Base-by-base conservation (phyloP, 2,329 filamentous ascomycete genomes). In the Clonostachys chloroleuca region DNA sequence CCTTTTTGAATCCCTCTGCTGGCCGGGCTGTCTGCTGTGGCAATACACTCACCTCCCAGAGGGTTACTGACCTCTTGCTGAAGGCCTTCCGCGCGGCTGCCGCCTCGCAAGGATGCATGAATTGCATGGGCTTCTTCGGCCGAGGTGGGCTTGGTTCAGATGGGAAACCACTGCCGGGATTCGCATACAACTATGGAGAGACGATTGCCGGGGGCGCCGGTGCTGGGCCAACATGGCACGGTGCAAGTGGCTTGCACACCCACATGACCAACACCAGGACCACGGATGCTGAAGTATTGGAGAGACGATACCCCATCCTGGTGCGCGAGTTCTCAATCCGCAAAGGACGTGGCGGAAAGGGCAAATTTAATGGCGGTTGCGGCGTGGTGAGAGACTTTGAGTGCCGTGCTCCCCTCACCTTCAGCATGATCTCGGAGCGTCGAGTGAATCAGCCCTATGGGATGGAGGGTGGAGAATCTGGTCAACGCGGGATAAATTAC, bases 361-460 rank as follows among this genome's bases (percentile, higher is more conserved):
- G 87, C 2, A 75, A 79, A 60, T 80, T 86, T 54, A 65, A 67
- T 1, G 87, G 87, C 24, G 87, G 87, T 2, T 81, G 90, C 56
- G 87, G 87, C 12, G 83, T 88, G 0, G 69, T 89, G 1, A 67
- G 87, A 3, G 87, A 91, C 51, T 88, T 91, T 49, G 87, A 92
- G 64, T 89, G 89, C 61, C 73, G 86, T 3, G 82, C 86, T 34
- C 83, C 85, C 0, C 78, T 92, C 5, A 39, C 36, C 14, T 39
- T 83, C 89, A 62, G 86, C 87, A 20, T 85, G 80, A 5, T 92
- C 92, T 40, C 66, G 92, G 88, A 92, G 66, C 63, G 88, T 17
- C 69, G 89, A 16, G 86, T 91, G 0, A 85, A 87, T 34, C 20
- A n/a, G 12, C 42, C 42, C 14, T 44, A 44, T 9, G 42, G 42